phyloP scores from a whole-genome alignment of 1,284 basidiomycete genomes.

The Trichosporon sp. region DNA sequence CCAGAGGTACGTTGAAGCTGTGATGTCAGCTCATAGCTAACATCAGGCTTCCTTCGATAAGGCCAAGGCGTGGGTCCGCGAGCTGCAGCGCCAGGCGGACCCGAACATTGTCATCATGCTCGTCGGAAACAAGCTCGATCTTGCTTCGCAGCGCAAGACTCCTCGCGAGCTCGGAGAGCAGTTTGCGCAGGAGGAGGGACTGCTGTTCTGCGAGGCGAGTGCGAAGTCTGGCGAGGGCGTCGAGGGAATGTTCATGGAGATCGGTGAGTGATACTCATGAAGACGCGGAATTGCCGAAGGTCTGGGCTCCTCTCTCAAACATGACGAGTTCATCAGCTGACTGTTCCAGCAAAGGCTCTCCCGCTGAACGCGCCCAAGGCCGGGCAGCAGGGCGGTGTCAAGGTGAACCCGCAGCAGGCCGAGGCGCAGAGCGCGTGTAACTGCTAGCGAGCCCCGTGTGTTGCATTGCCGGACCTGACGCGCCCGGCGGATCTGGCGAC shows the following conservation, averaged over 20 bases:
- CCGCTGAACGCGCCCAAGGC: conserved; percentile 35
- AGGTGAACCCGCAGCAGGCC: conserved; percentile 24
- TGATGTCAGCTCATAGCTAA: background rate
- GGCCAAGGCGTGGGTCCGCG: conserved; percentile 92
- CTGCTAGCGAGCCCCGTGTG: conserved; percentile 2
- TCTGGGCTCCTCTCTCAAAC: background rate
- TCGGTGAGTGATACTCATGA: conserved; percentile 50
- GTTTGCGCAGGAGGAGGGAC: conserved; percentile 88
- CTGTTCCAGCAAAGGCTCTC: conserved; percentile 38
- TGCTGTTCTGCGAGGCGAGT: conserved; percentile 94
- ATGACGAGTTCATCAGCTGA: conserved; percentile 5
- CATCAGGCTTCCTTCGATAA: conserved; percentile 72
- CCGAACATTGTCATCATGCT: conserved; percentile 93
- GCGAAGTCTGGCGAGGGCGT: conserved; percentile 92
- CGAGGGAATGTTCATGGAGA: conserved; percentile 77
- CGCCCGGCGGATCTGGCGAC: too few relatives aligned
- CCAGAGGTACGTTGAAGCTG: conserved; percentile 27
- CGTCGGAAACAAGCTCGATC: conserved; percentile 91
- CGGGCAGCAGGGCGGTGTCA: conserved; percentile 30
- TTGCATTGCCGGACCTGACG: background rate
- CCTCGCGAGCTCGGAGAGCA: conserved; percentile 80
- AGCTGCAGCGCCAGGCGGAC: conserved; percentile 94
- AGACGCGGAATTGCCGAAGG: background rate
- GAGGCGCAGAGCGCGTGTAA: conserved; percentile 19
- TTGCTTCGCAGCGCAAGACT: conserved; percentile 67